Evolutionary conservation across 208 protist genomes (phyloP).

Genomic region (Wallacemonas sp.): DNA sequence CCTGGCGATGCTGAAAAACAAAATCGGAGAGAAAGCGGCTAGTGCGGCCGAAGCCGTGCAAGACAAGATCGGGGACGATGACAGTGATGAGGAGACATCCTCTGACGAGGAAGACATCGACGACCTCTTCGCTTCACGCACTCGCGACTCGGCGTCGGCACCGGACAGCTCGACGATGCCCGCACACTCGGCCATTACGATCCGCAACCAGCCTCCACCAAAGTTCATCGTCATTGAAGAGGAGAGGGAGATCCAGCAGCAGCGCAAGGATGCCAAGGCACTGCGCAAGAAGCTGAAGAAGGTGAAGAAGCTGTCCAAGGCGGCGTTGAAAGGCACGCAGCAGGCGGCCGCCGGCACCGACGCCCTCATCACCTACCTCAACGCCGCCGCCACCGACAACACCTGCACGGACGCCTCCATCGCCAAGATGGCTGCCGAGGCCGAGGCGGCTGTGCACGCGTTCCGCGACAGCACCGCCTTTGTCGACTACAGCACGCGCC

Average conservation of each 20-base stretch:
- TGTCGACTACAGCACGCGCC: slow-evolving; percentile 2
- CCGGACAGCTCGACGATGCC: slow-evolving; percentile 14
- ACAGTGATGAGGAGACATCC: slow-evolving; percentile 26
- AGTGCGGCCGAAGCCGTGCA: slow-evolving; percentile 20
- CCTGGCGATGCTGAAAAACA: slow-evolving; percentile 22
- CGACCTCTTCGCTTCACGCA: slow-evolving; percentile 16
- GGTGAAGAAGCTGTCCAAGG: slow-evolving; percentile 31
- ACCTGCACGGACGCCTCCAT: slow-evolving; percentile 30
- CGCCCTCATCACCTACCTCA: slow-evolving; percentile 13
- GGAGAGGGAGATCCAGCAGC: slow-evolving; percentile 27
- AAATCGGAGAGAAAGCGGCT: slow-evolving; percentile 17
- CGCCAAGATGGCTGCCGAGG: slow-evolving; percentile 14
- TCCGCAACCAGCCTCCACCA: slow-evolving; percentile 30
- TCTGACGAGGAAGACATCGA: slow-evolving; percentile 32
- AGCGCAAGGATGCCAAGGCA: slow-evolving; percentile 32
- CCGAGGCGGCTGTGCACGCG: slow-evolving; percentile 24
- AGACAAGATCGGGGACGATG: slow-evolving; percentile 19
- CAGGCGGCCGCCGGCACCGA: slow-evolving; percentile 19
- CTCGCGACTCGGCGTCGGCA: neutral
- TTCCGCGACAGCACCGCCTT: slow-evolving; percentile 19
- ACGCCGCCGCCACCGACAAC: slow-evolving; percentile 12
- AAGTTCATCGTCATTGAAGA: slow-evolving; percentile 36
- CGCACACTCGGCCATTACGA: slow-evolving; percentile 29
- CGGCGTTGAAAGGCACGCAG: slow-evolving; percentile 23
- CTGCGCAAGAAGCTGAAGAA: slow-evolving; percentile 33